Percentiles rank a stretch among this genome's conserved stretches.
phyloP scores from a whole-genome alignment of 2,329 filamentous ascomycete genomes.

The Fusarium annulatum region DNA sequence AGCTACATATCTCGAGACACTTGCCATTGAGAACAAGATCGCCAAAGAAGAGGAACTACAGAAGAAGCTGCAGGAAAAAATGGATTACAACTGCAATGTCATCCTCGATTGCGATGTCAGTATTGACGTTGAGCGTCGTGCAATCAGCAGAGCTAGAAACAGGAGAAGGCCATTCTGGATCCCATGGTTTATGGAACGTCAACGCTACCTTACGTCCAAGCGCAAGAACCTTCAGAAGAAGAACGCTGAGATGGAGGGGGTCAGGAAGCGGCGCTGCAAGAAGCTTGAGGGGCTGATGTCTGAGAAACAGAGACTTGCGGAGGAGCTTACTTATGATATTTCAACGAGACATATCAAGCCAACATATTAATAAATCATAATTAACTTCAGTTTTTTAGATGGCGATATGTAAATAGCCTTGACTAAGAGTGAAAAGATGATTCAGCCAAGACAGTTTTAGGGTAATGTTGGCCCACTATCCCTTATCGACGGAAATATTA shows the following conservation, averaged over 20 bases:
- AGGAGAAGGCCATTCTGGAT: not conserved
- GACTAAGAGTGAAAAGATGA: not conserved
- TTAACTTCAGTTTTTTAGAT: not conserved
- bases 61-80: not conserved
- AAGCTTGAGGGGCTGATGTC: not conserved
- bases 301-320: not conserved
- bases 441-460: too few relatives aligned
- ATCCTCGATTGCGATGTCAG: not conserved
- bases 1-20: not conserved
- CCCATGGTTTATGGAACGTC: not conserved
- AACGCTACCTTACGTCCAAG: not conserved
- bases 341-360: not conserved
- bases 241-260: not conserved
- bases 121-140: not conserved
- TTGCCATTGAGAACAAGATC: not conserved
- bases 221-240: not conserved
- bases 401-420: not conserved
- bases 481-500: not conserved
- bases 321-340: not conserved
- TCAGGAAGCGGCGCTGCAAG: not conserved
- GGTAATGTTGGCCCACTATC: fast-evolving
- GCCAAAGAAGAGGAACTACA: not conserved
- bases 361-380: not conserved
- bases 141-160: not conserved
- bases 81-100: not conserved